A percentile compares a stretch with the other conserved stretches of the same genome.
Evolutionary conservation across 345 rosid genomes (phyloP).

Genomic region (Bruguiera sexangula): DNA sequence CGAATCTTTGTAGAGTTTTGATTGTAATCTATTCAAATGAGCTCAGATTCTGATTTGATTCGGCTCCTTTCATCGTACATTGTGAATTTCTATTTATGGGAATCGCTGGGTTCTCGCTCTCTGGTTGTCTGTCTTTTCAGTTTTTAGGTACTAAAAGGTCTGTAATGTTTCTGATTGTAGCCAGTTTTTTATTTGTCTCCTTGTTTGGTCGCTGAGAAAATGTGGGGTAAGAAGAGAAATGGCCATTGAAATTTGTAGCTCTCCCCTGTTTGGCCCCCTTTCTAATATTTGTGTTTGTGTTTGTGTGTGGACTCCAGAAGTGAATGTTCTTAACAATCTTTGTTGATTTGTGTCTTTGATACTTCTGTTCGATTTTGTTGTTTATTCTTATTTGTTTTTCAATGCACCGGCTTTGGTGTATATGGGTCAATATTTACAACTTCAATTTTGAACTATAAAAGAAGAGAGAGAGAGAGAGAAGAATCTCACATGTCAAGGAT

Average conservation of each 20-base stretch:
- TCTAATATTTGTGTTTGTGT: neutral
- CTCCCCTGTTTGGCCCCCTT: neutral
- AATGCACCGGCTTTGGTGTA: neutral
- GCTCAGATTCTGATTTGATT: slow-evolving; percentile 17
- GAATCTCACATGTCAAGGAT: no score
- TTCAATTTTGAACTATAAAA: no score
- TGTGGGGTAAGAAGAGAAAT: slow-evolving; percentile 11
- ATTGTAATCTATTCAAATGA: neutral
- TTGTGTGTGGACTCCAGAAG: neutral
- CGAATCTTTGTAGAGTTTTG: slow-evolving; percentile 10
- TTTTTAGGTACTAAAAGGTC: neutral
- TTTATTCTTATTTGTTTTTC: neutral
- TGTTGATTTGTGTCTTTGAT: neutral
- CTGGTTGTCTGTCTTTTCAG: neutral
- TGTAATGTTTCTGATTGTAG: slow-evolving; percentile 5
- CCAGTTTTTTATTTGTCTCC: neutral
- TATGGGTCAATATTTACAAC: no score
- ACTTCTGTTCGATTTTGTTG: neutral
- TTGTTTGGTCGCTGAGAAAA: slow-evolving; percentile 35
- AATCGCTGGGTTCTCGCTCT: slow-evolving; percentile 5
- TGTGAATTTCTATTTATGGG: slow-evolving; percentile 11
- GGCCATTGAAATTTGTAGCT: slow-evolving; percentile 13
- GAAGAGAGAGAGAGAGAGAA: no score
- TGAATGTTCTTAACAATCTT: neutral
- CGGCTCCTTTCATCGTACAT: slow-evolving; percentile 24